A percentile compares a stretch with the other conserved stretches of the same genome.
These are phyloP conservation scores for Fusarium sp. DNA, from an alignment of 2,329 filamentous ascomycete species.

Conservation along the genomic window DNA sequence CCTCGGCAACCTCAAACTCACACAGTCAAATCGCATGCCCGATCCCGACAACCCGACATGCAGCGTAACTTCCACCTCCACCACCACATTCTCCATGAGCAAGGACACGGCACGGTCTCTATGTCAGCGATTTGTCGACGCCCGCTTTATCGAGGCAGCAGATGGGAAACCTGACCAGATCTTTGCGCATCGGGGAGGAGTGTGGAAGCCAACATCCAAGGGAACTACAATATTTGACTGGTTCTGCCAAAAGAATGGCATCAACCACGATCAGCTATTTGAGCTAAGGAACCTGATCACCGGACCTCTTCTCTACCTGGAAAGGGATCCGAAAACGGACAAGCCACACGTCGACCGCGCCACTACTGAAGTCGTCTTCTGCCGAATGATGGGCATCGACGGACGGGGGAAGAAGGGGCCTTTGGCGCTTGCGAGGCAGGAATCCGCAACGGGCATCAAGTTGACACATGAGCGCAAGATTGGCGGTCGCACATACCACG, in stretches of 20 bases:
- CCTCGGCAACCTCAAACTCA: constrained; percentile 95
- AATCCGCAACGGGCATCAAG: constrained; percentile 66
- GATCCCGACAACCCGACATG: constrained; percentile 95
- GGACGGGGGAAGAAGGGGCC: constrained; percentile 86
- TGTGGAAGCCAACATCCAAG: constrained; percentile 98
- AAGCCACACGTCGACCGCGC: constrained; percentile 88
- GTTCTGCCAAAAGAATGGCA: constrained; percentile 94
- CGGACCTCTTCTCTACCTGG: constrained; percentile 88
- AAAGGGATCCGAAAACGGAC: constrained; percentile 85
- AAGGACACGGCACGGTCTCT: constrained; percentile 97
- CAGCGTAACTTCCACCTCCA: constrained; percentile 97
- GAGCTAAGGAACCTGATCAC: constrained; percentile 84
- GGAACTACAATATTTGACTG: constrained; percentile 90
- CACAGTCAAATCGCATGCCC: constrained; percentile 98
- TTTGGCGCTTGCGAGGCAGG: constrained; percentile 58
- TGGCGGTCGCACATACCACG: constrained; percentile 78
- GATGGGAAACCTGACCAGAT: constrained; percentile 84
- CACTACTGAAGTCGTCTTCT: constrained; percentile 94
- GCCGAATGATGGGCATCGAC: constrained; percentile 84
- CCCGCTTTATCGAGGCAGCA: constrained; percentile 91
- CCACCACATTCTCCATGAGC: constrained; percentile 98
- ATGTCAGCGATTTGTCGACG: constrained; percentile 93
- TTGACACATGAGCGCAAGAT: constrained; percentile 89
- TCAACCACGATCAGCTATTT: constrained; percentile 90
- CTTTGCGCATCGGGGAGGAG: constrained; percentile 86